Conservation (phyloP, 345 rosid genomes). For the Orychophragmus violaceus region DNA sequence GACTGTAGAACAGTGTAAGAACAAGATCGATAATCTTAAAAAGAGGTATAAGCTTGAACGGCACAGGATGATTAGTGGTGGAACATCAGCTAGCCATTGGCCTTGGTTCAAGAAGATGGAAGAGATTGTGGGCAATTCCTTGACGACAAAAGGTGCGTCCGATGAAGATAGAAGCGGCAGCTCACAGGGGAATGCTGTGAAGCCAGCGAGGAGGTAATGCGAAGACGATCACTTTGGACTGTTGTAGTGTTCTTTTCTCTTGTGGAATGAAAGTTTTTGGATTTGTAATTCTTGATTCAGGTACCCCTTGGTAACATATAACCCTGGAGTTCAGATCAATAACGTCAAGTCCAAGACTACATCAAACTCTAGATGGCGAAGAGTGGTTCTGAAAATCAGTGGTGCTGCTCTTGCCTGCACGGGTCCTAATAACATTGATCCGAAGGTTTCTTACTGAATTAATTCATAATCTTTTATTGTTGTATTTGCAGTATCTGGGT, state of each 20-base stretch:
- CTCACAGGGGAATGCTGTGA: conserved; percentile 34
- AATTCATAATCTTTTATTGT: not conserved
- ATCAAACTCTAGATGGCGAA: conserved; percentile 68
- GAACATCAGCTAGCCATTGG: conserved; percentile 61
- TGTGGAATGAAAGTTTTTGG: not conserved
- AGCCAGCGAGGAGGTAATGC: conserved; percentile 57
- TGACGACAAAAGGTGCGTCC: conserved; percentile 33
- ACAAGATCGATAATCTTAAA: conserved; percentile 85
- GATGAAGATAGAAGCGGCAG: conserved; percentile 48
- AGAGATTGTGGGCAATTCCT: conserved; percentile 59
- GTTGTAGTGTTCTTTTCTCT: not conserved
- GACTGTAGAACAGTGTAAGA: conserved; percentile 85
- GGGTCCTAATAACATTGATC: conserved; percentile 69
- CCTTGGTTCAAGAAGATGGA: conserved; percentile 90
- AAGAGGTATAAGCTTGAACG: conserved; percentile 82
- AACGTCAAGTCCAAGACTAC: conserved; percentile 44
- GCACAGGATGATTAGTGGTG: conserved; percentile 59
- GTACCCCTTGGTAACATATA: conserved; percentile 36
- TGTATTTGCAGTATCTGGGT: conserved; percentile 2
- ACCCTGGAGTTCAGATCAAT: conserved; percentile 41
- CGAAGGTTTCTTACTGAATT: conserved; percentile 50
- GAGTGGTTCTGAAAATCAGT: conserved; percentile 84
- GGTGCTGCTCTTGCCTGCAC: conserved; percentile 76
- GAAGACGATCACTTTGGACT: not conserved
- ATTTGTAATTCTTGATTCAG: conserved; percentile 30